Conservation (phyloP, 139 green algal species). For the Pseudopediastrum boryanum region DNA sequence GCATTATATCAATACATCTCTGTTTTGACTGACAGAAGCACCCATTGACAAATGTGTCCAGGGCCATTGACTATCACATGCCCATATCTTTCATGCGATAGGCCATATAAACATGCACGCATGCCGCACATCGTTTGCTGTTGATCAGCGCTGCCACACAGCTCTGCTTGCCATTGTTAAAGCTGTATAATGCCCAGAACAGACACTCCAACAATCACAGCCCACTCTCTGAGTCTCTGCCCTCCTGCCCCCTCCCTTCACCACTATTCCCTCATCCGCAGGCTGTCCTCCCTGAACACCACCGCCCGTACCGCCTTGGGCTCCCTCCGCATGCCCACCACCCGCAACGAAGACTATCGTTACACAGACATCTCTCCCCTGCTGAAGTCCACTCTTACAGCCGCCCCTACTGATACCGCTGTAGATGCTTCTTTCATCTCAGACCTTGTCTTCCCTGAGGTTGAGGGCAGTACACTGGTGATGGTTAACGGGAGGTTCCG, state of each 20-base stretch:
- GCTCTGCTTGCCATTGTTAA: too few species aligned
- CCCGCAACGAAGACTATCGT: conserved; percentile 82
- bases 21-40: not conserved
- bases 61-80: too few species aligned
- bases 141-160: not conserved
- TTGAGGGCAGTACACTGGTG: conserved; percentile 11
- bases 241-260: too few species aligned
- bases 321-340: conserved; percentile 79
- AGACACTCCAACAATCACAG: too few species aligned
- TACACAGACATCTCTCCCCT: conserved; percentile 83
- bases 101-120: not conserved
- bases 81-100: too few species aligned
- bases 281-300: conserved; percentile 42
- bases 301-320: conserved; percentile 49
- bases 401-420: conserved; percentile 16
- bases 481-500: conserved; percentile 62
- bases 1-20: not conserved
- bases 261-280: too few species aligned
- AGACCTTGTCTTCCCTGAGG: conserved; percentile 30
- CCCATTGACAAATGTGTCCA: conserved; percentile 13
- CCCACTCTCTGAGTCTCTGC: too few species aligned
- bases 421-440: conserved; percentile 19
- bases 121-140: not conserved
- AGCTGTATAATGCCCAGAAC: too few species aligned
- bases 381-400: conserved; percentile 30